Percentiles rank a stretch among this genome's conserved stretches.
Evolutionary conservation across 768 basidiomycete genomes (phyloP).

Genomic region (Lactifluus echinatus): DNA sequence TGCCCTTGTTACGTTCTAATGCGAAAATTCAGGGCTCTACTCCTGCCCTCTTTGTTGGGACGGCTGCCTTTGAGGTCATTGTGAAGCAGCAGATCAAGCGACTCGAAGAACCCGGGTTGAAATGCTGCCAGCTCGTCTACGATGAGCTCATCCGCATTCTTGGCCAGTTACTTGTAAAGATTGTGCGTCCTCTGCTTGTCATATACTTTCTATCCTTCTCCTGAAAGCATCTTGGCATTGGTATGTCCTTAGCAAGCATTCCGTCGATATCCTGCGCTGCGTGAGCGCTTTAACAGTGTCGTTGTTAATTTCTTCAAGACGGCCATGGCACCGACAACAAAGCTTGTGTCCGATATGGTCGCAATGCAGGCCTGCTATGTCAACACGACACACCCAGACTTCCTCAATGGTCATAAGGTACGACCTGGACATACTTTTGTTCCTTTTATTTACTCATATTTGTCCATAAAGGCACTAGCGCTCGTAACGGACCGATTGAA

Average conservation of each 20-base stretch:
- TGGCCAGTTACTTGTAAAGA: constrained; percentile 80
- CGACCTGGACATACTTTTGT: neutral
- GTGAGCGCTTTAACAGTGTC: constrained; percentile 90
- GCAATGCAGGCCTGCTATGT: constrained; percentile 99
- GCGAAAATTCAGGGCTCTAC: constrained; percentile 68
- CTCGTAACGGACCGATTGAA: constrained; percentile 78
- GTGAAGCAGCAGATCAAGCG: constrained; percentile 99
- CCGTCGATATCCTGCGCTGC: constrained; percentile 92
- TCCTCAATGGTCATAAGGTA: constrained; percentile 90
- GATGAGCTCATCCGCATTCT: constrained; percentile 97
- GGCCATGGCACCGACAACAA: constrained; percentile 89
- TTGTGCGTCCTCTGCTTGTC: constrained; percentile 42
- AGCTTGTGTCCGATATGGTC: constrained; percentile 89
- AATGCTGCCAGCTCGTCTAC: constrained; percentile 93
- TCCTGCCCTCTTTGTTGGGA: constrained; percentile 93
- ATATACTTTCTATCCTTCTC: neutral
- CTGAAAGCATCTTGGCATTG: neutral
- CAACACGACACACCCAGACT: constrained; percentile 98
- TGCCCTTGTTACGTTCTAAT: neutral
- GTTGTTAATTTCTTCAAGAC: constrained; percentile 97
- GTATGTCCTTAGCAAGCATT: constrained; percentile 67
- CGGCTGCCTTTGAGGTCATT: constrained; percentile 95
- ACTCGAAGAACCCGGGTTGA: constrained; percentile 86
- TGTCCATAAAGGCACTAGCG: constrained; percentile 60
- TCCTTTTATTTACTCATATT: constrained; percentile 2